Evolutionary conservation across 495 filamentous ascomycete genomes (phyloP).

Genomic region (Chaetomium cochliodes): DNA sequence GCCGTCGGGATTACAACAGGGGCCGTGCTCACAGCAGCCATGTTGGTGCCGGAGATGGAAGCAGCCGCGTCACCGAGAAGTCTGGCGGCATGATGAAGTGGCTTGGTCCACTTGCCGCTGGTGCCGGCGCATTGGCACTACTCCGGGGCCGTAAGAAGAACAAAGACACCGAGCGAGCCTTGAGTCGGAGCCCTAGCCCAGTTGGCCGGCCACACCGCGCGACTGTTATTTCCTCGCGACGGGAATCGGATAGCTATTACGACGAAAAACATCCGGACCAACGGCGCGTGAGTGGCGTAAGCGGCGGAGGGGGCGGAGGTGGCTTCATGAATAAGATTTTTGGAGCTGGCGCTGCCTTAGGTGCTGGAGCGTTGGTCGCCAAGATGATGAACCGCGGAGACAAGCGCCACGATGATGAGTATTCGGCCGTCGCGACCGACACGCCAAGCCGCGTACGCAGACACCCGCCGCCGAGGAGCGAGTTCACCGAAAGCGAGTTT

Average conservation of each 20-base stretch:
- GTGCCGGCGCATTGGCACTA: constrained; percentile 60
- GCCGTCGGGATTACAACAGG: constrained; percentile 35
- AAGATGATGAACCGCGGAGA: constrained; percentile 61
- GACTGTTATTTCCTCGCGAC: constrained; percentile 51
- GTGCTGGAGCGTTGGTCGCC: constrained; percentile 63
- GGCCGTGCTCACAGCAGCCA: constrained; percentile 39
- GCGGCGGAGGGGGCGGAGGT: constrained; percentile 39
- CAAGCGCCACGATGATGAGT: constrained; percentile 59
- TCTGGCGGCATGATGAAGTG: constrained; percentile 49
- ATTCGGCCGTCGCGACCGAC: constrained; percentile 54
- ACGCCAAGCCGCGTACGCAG: constrained; percentile 49
- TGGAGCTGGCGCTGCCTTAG: constrained; percentile 64
- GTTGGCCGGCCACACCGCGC: constrained; percentile 35
- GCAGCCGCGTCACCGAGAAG: constrained; percentile 31
- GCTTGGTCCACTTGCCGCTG: constrained; percentile 55
- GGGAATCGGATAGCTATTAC: constrained; percentile 52
- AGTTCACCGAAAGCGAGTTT: constrained; percentile 46
- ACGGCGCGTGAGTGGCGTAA: constrained; percentile 33
- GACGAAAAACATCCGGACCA: constrained; percentile 58
- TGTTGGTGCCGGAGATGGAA: background rate
- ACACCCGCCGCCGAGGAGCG: constrained; percentile 31
- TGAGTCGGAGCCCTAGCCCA: constrained; percentile 36
- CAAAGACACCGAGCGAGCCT: constrained; percentile 37
- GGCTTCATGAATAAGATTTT: constrained; percentile 65
- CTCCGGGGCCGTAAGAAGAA: constrained; percentile 47